Evolutionary conservation across 192 early-diverging fungal genomes (phyloP), one percentile per base, ranked within the genome.

Genomic region (Backusella parvicylindrica): DNA sequence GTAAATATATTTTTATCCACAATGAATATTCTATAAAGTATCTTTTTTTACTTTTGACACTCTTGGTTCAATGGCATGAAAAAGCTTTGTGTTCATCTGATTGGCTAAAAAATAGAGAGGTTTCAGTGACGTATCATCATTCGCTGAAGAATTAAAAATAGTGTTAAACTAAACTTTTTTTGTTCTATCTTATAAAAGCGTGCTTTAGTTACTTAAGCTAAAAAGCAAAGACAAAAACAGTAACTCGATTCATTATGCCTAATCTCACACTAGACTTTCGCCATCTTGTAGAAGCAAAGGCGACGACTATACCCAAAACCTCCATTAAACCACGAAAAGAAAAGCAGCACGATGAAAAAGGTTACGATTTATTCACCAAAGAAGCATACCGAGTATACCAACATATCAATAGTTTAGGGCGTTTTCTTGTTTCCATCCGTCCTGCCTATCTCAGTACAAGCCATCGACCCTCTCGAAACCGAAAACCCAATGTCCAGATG

Each of bases 321-420:
- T 31, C 66, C 40, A 50, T 21, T 32, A 64, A 70, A n/a, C 28
- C 4, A 13, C 37, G 49, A 18, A 73, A 50, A 47, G 67, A 74
- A 41, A 64, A 32, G 13, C 43, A 26, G 36, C 43, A 41, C n/a
- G 32, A 68, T 50, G 77, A 74, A 68, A 8, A 30, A 28, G 38
- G 74, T 31, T 73, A 80, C 64, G 80, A 89, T 74, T 32, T 80
- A 63, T 87, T 88, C 72, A 77, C 87, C 76, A 79, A 86, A 80
- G 88, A 90, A 73, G 84, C 88, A 18, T 86, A 87, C 70, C 75
- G 87, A 65, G 80, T 91, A 35, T 79, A 86, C 53, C 77, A 82
- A 64, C 90, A 91, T 64, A 80, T 91, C 47, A 35, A 73, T 13
- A 78, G 81, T n/a, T 77, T 91, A 28, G 85, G 79, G 35, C 76